A percentile compares a stretch with the other conserved stretches of the same genome.
phyloP scores from a whole-genome alignment of 495 filamentous ascomycete species.

The Aspergillus egyptiacus region DNA sequence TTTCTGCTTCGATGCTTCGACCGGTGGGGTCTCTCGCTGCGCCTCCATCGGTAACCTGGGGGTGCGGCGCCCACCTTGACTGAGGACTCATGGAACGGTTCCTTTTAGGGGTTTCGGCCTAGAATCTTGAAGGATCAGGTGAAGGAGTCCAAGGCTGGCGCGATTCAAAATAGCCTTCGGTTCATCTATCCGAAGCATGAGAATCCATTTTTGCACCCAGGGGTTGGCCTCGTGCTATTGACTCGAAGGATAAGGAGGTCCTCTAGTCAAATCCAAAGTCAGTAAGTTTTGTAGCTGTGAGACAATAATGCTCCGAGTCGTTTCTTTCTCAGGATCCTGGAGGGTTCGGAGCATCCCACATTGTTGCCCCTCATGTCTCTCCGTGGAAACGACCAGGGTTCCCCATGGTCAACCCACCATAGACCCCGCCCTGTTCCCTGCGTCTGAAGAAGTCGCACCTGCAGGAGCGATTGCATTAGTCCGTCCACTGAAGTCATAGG shows the following conservation, averaged over 20 bases:
- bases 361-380: background rate
- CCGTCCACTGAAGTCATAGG: constrained; percentile 3
- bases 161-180: background rate
- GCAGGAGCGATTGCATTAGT: constrained; percentile 4
- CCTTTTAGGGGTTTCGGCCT: background rate
- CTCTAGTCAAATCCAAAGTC: background rate
- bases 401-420: background rate
- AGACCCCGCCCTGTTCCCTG: background rate
- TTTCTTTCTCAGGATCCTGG: background rate
- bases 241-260: too few relatives aligned
- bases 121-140: background rate
- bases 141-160: background rate
- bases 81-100: background rate
- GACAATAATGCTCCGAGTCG: background rate
- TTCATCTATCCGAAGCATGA: background rate
- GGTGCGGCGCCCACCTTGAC: background rate
- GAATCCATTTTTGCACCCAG: background rate
- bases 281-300: background rate
- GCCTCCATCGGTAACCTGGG: background rate
- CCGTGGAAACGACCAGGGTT: background rate
- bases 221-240: too few relatives aligned
- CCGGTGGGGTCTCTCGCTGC: constrained; percentile 1
- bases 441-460: background rate
- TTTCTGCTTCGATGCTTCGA: constrained; percentile 1
- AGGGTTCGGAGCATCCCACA: constrained; percentile 7